Conservation (phyloP, 257 asterid genomes). For the Ilex asprella region DNA sequence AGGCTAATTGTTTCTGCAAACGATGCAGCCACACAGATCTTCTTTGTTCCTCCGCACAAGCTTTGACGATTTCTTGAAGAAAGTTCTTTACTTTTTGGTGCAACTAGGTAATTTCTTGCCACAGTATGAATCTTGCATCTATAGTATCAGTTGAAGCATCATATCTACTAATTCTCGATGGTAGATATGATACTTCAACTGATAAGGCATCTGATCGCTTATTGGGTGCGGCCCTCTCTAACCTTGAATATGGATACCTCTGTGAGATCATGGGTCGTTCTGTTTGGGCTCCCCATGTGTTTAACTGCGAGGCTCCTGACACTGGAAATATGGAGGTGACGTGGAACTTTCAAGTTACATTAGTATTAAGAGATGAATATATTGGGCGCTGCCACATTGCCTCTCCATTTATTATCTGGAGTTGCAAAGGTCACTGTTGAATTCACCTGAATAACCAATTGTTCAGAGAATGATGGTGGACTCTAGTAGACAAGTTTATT, state of each 20-base stretch:
- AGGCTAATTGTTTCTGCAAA: no score
- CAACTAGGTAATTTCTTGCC: no score
- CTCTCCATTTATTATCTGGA: neutral
- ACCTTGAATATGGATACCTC: constrained; percentile 88
- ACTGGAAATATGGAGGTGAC: constrained; percentile 99
- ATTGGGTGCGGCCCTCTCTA: constrained; percentile 83
- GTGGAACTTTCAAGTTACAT: constrained; percentile 8
- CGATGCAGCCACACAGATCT: no score
- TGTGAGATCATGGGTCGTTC: constrained; percentile 96
- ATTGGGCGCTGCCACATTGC: neutral
- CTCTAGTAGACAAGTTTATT: no score
- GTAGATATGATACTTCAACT: constrained; percentile 22
- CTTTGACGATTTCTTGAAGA: no score
- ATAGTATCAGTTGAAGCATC: no score
- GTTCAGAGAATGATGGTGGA: no score
- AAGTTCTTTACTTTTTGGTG: no score
- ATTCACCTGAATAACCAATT: no score
- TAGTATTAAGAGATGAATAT: neutral
- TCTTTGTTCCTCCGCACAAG: no score
- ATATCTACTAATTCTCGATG: constrained; percentile 42
- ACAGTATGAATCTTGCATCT: no score
- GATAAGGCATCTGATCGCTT: constrained; percentile 42
- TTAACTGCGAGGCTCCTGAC: constrained; percentile 96
- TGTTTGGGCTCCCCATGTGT: constrained; percentile 91
- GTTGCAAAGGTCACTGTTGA: no score